Evolutionary conservation across 1,139 yeast genomes (phyloP), one percentile per base, ranked within the genome.

Genomic region (Pichia kudriavzevii): DNA sequence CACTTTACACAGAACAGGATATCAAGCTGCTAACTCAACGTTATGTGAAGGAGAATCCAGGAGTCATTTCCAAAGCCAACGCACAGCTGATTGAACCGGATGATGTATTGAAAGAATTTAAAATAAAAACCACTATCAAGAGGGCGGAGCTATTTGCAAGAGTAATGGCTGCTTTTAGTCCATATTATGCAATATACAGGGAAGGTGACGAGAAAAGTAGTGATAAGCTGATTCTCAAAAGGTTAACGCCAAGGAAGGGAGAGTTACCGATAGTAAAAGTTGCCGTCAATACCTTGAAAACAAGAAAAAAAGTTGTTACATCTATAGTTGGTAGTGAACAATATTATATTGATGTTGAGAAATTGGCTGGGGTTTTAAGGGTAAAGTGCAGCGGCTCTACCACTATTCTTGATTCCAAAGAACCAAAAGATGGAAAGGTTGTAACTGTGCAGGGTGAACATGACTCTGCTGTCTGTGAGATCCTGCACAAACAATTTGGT

Each of bases 371-470:
- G 28, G 82, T 77, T 35, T 59, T 91, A 42, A 73, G 82, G 43
- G 75, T 76, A 21, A 76, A 77, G 43, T 91, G 97, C 56, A 91
- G 95, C 14, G 95, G 95, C 0, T 82, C 96, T 0, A 71, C 94
- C 0, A 78, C 95, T 0, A 71, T 84, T 12, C 75, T 69, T 28
- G 64, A 67, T 11, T 71, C 69, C 27, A 68, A 71, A 34, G 39
- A 40, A 13, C 36, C 41, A 5, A 79, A 82, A 3, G 48, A 46
- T 9, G 43, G 48, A 9, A 35, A 40, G 18, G 94, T 83, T 47
- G 87, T 88, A 2, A 68, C 76, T 32, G 94, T 91, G 3, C 97
- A 91, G 58, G 98, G 98, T 0, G 84, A 93, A 3, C 97, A 91
- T 53, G 78, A 79, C 12, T 69, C 72, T 34, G 58, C 71, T 1